Conservation (phyloP, 164 flowering plant genomes). For the Santalum album region DNA sequence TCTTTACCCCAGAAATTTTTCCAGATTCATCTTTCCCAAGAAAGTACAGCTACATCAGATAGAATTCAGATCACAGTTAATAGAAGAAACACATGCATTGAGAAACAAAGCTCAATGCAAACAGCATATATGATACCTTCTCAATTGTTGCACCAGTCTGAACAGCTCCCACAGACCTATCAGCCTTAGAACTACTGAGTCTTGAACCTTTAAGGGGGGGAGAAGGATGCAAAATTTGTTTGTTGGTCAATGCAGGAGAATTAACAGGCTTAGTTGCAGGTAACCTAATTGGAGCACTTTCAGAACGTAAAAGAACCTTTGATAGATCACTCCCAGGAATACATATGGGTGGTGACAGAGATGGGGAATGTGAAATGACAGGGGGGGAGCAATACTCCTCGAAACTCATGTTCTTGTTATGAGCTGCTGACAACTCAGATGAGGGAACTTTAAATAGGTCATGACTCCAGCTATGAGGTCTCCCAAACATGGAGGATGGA, state of each 20-base stretch:
- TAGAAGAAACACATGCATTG: not conserved
- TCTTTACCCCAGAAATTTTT: slow-evolving; percentile 31
- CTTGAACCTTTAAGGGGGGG: slow-evolving; percentile 38
- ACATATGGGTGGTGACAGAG: slow-evolving; percentile 67
- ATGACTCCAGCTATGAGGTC: slow-evolving; percentile 81
- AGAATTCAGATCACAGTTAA: slow-evolving; percentile 6
- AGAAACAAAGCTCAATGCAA: not conserved
- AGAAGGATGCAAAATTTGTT: slow-evolving; percentile 44
- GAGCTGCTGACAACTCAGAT: slow-evolving; percentile 25
- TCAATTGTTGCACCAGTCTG: slow-evolving; percentile 30
- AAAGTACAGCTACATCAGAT: slow-evolving; percentile 28
- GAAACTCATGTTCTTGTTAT: slow-evolving; percentile 32
- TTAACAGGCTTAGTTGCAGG: slow-evolving; percentile 31
- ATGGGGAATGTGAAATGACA: slow-evolving; percentile 48
- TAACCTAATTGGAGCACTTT: slow-evolving; percentile 70
- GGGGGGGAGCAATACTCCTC: slow-evolving; percentile 73
- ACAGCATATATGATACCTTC: slow-evolving; percentile 44
- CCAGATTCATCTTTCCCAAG: slow-evolving; percentile 53
- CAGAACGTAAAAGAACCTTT: slow-evolving; percentile 53
- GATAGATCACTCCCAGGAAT: slow-evolving; percentile 24
- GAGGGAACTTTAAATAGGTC: slow-evolving; percentile 46
- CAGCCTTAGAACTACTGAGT: slow-evolving; percentile 26
- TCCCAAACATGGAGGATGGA: slow-evolving; percentile 43
- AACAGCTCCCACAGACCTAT: slow-evolving; percentile 17
- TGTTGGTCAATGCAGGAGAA: slow-evolving; percentile 23